Percentiles rank a stretch among this genome's conserved stretches.
These are phyloP conservation scores for Metschnikowia cerradonensis DNA, from an alignment of 805 yeast genomes.

Conservation along the genomic window DNA sequence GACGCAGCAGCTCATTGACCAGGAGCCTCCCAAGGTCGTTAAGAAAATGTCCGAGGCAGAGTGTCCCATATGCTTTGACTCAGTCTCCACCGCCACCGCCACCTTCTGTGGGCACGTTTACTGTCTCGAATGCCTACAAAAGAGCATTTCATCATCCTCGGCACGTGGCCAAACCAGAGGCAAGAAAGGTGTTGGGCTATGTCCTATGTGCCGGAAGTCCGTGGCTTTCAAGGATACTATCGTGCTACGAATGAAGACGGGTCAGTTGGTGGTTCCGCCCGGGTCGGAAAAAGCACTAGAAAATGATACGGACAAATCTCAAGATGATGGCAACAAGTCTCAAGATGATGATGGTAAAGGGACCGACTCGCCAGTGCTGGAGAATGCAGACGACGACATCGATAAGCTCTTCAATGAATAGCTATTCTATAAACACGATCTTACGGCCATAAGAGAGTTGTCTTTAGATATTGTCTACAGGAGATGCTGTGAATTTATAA, in stretches of 20 bases:
- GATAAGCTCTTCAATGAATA: conserved; percentile 2
- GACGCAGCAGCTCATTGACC: conserved; percentile 30
- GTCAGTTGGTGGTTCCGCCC: conserved; percentile 12
- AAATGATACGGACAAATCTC: not conserved
- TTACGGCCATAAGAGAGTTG: no score
- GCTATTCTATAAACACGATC: not conserved
- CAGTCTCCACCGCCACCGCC: conserved; percentile 36
- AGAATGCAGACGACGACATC: not conserved
- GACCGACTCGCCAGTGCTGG: not conserved
- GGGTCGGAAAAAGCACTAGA: conserved; percentile 1
- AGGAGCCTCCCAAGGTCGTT: conserved; percentile 20
- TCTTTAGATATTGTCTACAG: no score
- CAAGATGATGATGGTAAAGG: not conserved
- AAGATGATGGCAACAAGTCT: no score
- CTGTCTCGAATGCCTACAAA: conserved; percentile 41
- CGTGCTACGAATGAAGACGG: conserved; percentile 16
- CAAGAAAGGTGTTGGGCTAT: conserved; percentile 36
- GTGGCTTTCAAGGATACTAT: conserved; percentile 37
- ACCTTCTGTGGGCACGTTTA: conserved; percentile 43
- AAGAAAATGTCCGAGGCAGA: conserved; percentile 35
- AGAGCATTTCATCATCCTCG: conserved; percentile 35
- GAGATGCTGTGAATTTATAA: no score
- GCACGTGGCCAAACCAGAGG: conserved; percentile 42
- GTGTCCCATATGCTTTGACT: conserved; percentile 44
- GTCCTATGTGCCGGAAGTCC: conserved; percentile 41